phyloP scores from a whole-genome alignment of 163 green algal genomes.

The Prototheca cutis region DNA sequence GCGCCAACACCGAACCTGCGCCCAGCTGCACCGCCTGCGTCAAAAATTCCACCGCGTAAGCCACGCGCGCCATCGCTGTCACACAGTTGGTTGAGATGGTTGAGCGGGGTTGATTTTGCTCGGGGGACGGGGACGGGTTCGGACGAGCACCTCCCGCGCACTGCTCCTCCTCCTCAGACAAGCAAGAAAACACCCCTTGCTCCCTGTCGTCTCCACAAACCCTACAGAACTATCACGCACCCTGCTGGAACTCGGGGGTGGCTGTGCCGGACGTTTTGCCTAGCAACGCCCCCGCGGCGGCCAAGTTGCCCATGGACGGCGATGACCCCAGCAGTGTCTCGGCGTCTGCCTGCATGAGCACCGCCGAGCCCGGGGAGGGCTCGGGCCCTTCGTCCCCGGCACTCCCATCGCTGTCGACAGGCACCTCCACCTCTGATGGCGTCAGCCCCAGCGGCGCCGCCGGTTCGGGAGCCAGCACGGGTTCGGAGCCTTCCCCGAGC shows the following conservation, averaged over 20 bases:
- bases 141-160: too few species aligned
- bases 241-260: too few species aligned
- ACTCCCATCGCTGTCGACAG: neutral
- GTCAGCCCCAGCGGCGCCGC: neutral
- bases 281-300: neutral
- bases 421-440: neutral
- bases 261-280: too few species aligned
- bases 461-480: neutral
- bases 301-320: neutral
- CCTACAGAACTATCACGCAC: too few species aligned
- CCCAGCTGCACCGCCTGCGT: constrained; percentile 26
- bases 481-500: neutral
- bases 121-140: too few species aligned
- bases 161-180: too few species aligned
- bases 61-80: constrained; percentile 29
- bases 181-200: too few species aligned
- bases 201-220: too few species aligned
- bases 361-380: neutral
- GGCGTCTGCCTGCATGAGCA: neutral
- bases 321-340: neutral
- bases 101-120: too few species aligned
- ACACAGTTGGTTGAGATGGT: too few species aligned
- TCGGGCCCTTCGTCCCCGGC: neutral
- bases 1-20: constrained; percentile 20
- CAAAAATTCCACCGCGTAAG: constrained; percentile 38